phyloP scores from a whole-genome alignment of 2,329 filamentous ascomycete genomes.

The Sclerotiophoma versabilis region DNA sequence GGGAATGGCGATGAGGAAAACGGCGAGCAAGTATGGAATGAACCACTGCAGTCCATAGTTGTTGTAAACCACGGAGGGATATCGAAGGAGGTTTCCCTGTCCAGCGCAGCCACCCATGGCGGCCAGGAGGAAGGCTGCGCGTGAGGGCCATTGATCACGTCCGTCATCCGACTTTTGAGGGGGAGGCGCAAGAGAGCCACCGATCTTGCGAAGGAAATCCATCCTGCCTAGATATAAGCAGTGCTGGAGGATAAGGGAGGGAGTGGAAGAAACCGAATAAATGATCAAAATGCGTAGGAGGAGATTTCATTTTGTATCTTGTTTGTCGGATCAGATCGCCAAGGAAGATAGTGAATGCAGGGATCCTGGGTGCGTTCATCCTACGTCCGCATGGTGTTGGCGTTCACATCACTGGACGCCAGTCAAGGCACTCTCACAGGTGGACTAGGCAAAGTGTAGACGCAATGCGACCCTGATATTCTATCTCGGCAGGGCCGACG shows the following conservation, averaged over 20 bases:
- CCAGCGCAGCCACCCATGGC: slow-evolving; percentile 66
- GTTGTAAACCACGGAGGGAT: slow-evolving; percentile 66
- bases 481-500: background rate
- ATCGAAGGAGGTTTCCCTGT: slow-evolving; percentile 65
- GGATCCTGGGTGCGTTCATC: slow-evolving; percentile 17
- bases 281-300: slow-evolving; percentile 8
- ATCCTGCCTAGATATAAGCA: slow-evolving; percentile 11
- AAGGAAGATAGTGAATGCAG: slow-evolving; percentile 22
- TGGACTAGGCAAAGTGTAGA: slow-evolving; percentile 3
- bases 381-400: slow-evolving; percentile 13
- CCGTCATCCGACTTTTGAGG: slow-evolving; percentile 50
- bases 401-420: slow-evolving; percentile 9
- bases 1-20: slow-evolving; percentile 64
- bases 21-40: slow-evolving; percentile 63
- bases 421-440: background rate
- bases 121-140: slow-evolving; percentile 63
- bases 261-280: background rate
- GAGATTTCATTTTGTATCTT: slow-evolving; percentile 26
- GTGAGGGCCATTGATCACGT: slow-evolving; percentile 63
- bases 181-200: slow-evolving; percentile 44
- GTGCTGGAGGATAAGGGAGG: background rate
- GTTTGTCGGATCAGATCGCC: slow-evolving; percentile 18
- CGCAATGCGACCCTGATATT: slow-evolving; percentile 3
- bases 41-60: slow-evolving; percentile 68
- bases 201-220: slow-evolving; percentile 32